A percentile compares a stretch with the other conserved stretches of the same genome.
Evolutionary conservation across 2,329 filamentous ascomycete species (phyloP).

Genomic region (Dothideomycetes sp.): DNA sequence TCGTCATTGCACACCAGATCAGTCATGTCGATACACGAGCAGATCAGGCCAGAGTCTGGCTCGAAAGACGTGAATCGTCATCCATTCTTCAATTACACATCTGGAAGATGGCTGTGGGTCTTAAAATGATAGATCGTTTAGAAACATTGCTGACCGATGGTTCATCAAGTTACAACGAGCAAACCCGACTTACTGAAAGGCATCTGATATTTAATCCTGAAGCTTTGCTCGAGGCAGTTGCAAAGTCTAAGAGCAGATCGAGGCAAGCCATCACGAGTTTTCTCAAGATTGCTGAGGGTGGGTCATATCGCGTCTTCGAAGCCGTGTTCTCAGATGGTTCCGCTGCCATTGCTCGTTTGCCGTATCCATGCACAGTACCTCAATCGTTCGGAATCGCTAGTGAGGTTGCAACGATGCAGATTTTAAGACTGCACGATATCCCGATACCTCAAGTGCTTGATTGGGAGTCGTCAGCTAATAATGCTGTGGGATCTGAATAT

Average conservation of each 20-base stretch:
- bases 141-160: background rate
- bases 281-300: slow-evolving; percentile 2
- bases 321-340: background rate
- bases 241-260: background rate
- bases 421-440: slow-evolving; percentile 17
- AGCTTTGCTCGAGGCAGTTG: background rate
- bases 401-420: slow-evolving; percentile 23
- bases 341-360: slow-evolving; percentile 20
- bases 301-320: slow-evolving; percentile 3
- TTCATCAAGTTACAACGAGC: slow-evolving; percentile 1
- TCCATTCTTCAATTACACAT: slow-evolving; percentile 1
- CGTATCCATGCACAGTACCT: slow-evolving; percentile 19
- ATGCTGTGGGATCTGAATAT: slow-evolving; percentile 19
- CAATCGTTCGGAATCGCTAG: slow-evolving; percentile 18
- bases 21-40: background rate
- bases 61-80: background rate
- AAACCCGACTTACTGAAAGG: background rate
- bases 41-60: background rate
- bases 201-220: background rate
- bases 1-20: background rate
- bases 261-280: background rate
- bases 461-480: slow-evolving; percentile 15
- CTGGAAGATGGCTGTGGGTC: slow-evolving; percentile 3
- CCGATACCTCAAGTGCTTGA: slow-evolving; percentile 18
- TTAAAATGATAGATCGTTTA: background rate